phyloP scores from a whole-genome alignment of 1,284 basidiomycete species.

The Papiliotrema fonsecae region DNA sequence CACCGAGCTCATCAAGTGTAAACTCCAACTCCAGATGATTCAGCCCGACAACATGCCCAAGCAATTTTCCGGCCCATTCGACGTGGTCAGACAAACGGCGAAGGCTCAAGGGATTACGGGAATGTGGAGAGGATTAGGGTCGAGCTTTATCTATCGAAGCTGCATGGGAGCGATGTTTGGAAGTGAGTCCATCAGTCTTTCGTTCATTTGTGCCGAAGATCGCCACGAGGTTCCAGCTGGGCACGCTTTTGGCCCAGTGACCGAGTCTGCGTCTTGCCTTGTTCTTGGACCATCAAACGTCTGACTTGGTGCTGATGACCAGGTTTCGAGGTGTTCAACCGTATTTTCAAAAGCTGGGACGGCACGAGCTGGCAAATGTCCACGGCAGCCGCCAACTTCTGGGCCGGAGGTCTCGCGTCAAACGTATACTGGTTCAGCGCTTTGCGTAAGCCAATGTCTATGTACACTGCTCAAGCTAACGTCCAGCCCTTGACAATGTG shows the following conservation, averaged over 20 bases:
- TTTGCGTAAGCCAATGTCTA: slow-evolving; percentile 28
- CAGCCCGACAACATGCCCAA: slow-evolving; percentile 31
- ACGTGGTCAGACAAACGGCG: slow-evolving; percentile 45
- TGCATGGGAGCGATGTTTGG: slow-evolving; percentile 48
- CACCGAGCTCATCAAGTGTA: slow-evolving; percentile 47
- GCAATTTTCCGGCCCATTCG: slow-evolving; percentile 38
- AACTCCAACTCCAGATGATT: slow-evolving; percentile 44
- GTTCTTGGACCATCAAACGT: no score
- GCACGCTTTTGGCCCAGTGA: no score
- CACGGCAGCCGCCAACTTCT: slow-evolving; percentile 37
- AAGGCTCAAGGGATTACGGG: slow-evolving; percentile 36
- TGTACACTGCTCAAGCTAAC: background rate
- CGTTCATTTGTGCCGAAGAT: no score
- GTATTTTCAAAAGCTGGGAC: slow-evolving; percentile 41
- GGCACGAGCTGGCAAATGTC: slow-evolving; percentile 45
- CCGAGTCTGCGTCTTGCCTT: no score
- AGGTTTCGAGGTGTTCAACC: slow-evolving; percentile 48
- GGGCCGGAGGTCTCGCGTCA: slow-evolving; percentile 47
- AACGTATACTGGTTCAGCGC: slow-evolving; percentile 46
- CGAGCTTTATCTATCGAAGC: slow-evolving; percentile 45
- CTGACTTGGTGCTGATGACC: background rate
- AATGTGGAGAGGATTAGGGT: slow-evolving; percentile 45
- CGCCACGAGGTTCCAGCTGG: no score
- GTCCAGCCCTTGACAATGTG: slow-evolving; percentile 43
- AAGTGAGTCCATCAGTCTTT: slow-evolving; percentile 20